A percentile compares a stretch with the other conserved stretches of the same genome.
Conservation (phyloP, 306 rosid species). For the Quercus ilex region DNA sequence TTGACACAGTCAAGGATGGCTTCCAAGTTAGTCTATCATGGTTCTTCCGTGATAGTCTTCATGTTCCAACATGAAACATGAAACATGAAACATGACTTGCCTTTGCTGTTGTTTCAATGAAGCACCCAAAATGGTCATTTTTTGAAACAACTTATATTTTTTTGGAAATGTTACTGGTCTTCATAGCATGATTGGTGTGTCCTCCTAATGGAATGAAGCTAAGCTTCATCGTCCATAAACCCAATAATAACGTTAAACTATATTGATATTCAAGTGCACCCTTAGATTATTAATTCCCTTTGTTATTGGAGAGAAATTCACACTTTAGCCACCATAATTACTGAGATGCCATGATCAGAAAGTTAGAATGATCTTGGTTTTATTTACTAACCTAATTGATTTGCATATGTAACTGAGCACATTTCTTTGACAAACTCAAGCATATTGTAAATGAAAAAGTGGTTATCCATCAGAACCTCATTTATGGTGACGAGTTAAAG, state of each 20-base stretch:
- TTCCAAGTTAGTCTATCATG: conserved; percentile 51
- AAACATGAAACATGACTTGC: not conserved
- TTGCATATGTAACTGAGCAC: conserved; percentile 58
- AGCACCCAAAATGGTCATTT: not conserved
- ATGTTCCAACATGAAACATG: not conserved
- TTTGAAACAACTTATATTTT: not conserved
- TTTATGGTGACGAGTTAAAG: too few relatives aligned
- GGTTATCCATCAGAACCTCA: too few relatives aligned
- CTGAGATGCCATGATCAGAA: conserved; percentile 2
- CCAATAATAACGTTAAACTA: not conserved
- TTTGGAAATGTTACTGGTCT: not conserved
- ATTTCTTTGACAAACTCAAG: conserved; percentile 54
- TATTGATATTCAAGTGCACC: not conserved
- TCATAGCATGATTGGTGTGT: not conserved
- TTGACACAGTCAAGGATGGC: conserved; percentile 40
- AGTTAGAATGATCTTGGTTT: not conserved
- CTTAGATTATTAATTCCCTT: not conserved
- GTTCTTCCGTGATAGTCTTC: not conserved
- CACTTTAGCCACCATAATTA: not conserved
- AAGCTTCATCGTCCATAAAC: not conserved
- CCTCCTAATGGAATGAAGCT: not conserved
- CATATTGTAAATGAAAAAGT: too few relatives aligned
- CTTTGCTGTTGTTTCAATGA: not conserved
- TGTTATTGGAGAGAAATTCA: not conserved
- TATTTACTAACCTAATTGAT: conserved; percentile 18